A percentile compares a stretch with the other conserved stretches of the same genome.
phyloP scores from a whole-genome alignment of 179 eudicot species.

The Silene vulgaris region DNA sequence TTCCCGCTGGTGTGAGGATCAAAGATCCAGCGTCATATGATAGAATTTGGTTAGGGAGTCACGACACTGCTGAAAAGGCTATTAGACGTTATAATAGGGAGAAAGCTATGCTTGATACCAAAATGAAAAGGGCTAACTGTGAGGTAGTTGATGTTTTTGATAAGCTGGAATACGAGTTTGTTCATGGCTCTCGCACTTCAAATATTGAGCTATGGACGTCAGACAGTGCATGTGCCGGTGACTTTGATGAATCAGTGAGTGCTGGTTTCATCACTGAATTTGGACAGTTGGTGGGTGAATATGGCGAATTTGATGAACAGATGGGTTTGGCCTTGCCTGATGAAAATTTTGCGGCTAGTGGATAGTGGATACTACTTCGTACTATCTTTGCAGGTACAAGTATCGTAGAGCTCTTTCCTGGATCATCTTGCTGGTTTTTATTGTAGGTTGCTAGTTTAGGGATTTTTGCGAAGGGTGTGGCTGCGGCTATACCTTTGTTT shows the following conservation, averaged over 20 bases:
- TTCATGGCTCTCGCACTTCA: constrained; percentile 14
- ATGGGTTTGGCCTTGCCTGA: constrained; percentile 20
- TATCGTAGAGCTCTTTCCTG: not conserved
- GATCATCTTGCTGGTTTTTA: not conserved
- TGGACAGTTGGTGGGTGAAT: constrained; percentile 28
- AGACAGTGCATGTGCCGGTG: not conserved
- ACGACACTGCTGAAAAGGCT: constrained; percentile 27
- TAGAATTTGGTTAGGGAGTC: constrained; percentile 29
- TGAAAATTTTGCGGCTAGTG: constrained; percentile 2
- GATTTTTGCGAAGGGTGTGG: not conserved
- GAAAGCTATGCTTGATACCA: not conserved
- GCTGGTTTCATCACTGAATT: constrained; percentile 27
- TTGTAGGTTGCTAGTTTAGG: not conserved
- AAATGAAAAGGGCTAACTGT: not conserved
- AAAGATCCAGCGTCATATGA: not conserved
- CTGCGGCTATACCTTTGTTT: too few relatives aligned
- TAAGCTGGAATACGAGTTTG: not conserved
- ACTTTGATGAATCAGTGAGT: constrained; percentile 24
- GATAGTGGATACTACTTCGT: not conserved
- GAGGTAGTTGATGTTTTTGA: not conserved
- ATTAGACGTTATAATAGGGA: constrained; percentile 19
- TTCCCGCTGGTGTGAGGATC: constrained; percentile 23
- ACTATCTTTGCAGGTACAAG: too few relatives aligned
- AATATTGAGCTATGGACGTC: not conserved
- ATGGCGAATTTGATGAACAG: constrained; percentile 26